phyloP scores from a whole-genome alignment of 2,329 filamentous ascomycete genomes.

The Gyromitra esculenta region DNA sequence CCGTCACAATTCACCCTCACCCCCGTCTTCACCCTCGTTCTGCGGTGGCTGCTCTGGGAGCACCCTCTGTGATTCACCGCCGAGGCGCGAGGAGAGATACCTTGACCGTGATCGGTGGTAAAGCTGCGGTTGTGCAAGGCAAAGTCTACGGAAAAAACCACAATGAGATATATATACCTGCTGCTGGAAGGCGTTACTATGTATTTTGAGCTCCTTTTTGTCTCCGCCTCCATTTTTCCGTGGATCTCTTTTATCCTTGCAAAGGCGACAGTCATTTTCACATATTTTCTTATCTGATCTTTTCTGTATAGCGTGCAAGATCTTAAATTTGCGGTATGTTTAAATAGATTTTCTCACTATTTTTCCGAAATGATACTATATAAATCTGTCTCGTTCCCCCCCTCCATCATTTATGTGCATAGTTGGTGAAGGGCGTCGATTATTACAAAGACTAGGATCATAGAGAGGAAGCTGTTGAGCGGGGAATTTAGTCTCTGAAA shows the following conservation, averaged over 20 bases:
- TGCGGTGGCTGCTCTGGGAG: not conserved
- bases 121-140: not conserved
- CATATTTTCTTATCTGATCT: not conserved
- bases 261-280: not conserved
- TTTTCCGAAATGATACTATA: not conserved
- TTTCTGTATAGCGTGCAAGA: not conserved
- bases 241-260: not conserved
- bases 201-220: not conserved
- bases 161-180: not conserved
- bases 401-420: no score
- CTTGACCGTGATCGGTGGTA: not conserved
- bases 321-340: not conserved
- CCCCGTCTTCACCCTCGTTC: not conserved
- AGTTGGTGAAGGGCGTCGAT: no score
- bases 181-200: not conserved
- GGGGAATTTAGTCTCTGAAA: no score
- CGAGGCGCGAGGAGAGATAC: not conserved
- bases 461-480: no score
- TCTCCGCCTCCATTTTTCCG: not conserved
- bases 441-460: no score
- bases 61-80: not conserved
- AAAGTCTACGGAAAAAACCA: not conserved
- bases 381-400: no score
- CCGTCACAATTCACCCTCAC: not conserved
- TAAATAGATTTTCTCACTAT: not conserved